Base-by-base conservation (phyloP, 306 rosid species). In the Geum urbanum region DNA sequence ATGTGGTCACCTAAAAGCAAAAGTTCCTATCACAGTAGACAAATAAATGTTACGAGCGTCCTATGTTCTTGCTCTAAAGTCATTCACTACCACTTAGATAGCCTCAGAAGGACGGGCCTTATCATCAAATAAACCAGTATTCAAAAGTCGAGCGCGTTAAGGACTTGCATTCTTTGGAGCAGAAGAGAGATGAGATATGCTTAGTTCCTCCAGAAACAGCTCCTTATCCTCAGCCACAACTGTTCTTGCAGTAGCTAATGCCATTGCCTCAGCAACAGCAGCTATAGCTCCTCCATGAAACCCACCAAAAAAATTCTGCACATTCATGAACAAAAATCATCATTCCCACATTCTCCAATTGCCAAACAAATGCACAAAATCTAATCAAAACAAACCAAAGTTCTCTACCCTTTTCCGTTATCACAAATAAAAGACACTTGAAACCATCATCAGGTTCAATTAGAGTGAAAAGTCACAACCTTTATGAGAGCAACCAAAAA, bases 221-320 rank as follows among this genome's bases (percentile, higher is more conserved):
- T 79, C 83, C 73, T 67, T 82, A 71, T 79, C 79, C 62, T 74
- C 70, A 4, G 65, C 75, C 67, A 79, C 72, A 0, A 85, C 75
- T 1, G 89, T 85, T 72, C 75, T 79, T 5, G 86, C 86, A 72
- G 84, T 82, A 74, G 83, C 89, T 32, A 71, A 22, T 15, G 84
- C 72, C 51, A 77, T 53, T 15, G 63, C 61, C 73, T 85, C 89
- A 22, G 86, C 86, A 66, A 78, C 71, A 12, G 89, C 67, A 40
- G 86, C 84, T 52, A 79, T 16, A 57, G 78, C 79, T 69, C 86
- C 89, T 72, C 89, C 89, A 59, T 82, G 84, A 68, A 79, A 48
- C 15, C 65, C 57, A 12, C 37, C 55, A 45, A 16, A 81, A 48
- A 0, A 7, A 50, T 85, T 85, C 89, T 85, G 77, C 71, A 74